Evolutionary conservation across 257 asterid genomes (phyloP), one percentile per base, ranked within the genome.

Genomic region (Nicotiana undulata): DNA sequence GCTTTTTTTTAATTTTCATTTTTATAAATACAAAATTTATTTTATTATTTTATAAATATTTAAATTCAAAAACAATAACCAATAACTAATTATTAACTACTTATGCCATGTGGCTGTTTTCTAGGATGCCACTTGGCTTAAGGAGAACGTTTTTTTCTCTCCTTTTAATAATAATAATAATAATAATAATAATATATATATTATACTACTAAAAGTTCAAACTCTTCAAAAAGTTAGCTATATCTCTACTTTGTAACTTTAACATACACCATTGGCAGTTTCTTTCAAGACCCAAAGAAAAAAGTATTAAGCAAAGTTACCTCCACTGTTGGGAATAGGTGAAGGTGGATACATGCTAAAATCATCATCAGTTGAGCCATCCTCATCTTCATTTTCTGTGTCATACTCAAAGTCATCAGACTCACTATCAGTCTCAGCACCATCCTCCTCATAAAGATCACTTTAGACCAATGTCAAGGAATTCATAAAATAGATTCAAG

Each of bases 311-410:
- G 2, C 22, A 1, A 58, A 85, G 58, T 29, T 91, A 95, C 98
- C 98, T 91, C 98, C 97, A 81, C 93, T 88, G 26, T 87, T 93
- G 80, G 79, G 91, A 78, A 86, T 82, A 60, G 91, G 86, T n/a
- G 93, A 87, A 64, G 89, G 79, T 63, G 93, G 85, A 82, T 82
- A 86, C 85, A 89, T 63, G 75, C 52, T 88, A 46, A 89, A 37
- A 58, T 88, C 95, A 80, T 90, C 94, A 55, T 89, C 97, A 61
- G 51, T 70, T 75, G 84, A 89, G 52, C 83, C 92, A 81, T 85
- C 92, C 15, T 86, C 93, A 15, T 82, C 91, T 51, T 89, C 97
- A 37, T 90, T 94, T 81, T 89, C 94, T 4, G 26, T 15, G 79
- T 49, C 79, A 83, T 85, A 84, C 74, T 83, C 91, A 76, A 76